Evolutionary conservation across 768 basidiomycete species (phyloP), one percentile per base, ranked within the genome.

Genomic region (Leccinum rimulosum): DNA sequence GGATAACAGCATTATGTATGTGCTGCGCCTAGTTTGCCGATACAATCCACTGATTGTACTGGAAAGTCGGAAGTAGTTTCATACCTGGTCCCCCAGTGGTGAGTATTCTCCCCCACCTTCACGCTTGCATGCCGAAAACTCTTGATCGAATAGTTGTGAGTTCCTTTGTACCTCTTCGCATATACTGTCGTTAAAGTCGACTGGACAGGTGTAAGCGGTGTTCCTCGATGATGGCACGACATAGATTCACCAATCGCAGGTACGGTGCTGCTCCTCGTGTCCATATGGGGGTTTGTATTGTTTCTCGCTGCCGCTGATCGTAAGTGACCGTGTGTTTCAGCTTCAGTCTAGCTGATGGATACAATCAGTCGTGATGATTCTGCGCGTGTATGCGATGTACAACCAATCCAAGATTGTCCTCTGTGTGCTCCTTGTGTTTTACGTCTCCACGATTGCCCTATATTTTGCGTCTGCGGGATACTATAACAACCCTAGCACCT

Each of bases 371-470:
- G 48, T 64, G 33, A 69, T 69, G 68, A 64, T 69, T 53, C 31
- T 69, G 7, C 64, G 68, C 0, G 59, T 70, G 12, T 70, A 69
- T 31, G 66, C 68, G n/a, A 58, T 70, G 56, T 70, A 69, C 40
- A 19, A 43, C 19, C 53, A 40, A 38, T 65, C 65, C 17, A 65
- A 17, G 56, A 28, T 50, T 12, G 28, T 68, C 31, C 49, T 68
- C 8, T 49, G 54, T 8, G n/a, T 60, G 22, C 61, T 68, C 10
- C 59, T 70, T 4, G 50, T 52, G 17, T 8, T 63, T 28, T 68
- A 66, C 12, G 50, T 12, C 8, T n/a, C 43, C 6, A 58, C 50
- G 10, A 25, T 70, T 9, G 3, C 47, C 40, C 22, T 60, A 11
- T 56, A 55, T 10, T 6, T 14, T 12, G 3, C 52, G 9, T 36